Base-by-base conservation (phyloP, 2,329 filamentous ascomycete genomes). In the Blastomyces percursus region DNA sequence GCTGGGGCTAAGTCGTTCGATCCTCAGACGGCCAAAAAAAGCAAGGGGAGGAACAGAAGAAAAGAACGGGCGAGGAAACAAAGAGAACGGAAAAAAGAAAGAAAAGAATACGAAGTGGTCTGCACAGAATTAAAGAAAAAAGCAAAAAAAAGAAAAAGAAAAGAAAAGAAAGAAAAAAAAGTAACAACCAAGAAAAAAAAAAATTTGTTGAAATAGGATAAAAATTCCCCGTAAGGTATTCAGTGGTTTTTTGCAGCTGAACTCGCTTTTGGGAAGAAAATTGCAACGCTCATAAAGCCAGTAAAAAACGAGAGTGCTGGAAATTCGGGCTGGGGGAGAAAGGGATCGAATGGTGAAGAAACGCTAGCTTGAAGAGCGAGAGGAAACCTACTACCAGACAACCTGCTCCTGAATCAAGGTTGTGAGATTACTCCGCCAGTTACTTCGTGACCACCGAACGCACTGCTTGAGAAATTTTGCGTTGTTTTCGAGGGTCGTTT, bases 361-460 rank as follows among this genome's bases (percentile, higher is more conserved):
- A 27, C 40, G 58, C 40, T 60, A 60, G 42, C n/a, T 48, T 2
- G 44, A 51, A 16, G 40, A 6, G 48, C 7, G 27, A 35, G 51
- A 54, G 32, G 62, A 65, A 38, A 86, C 91, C 87, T 83, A 96
- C 92, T 78, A 86, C 86, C 89, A 91, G 71, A 96, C 90, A 71
- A 91, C 84, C 72, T 88, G 81, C 77, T 96, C 93, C 66, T 85
- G 84, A 67, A 93, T 83, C 71, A 96, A 82, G 75, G 91, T 96
- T 60, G 91, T 96, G 76, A 91, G 87, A 76, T 97, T 97, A 80
- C 91, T 96, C 72, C 93, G 84, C 93, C 93, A 97, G 77, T 97
- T 97, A 81, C 92, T 96, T 71, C 93, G 86, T 52, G 94, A 91
- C 93, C 93, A 97, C 57, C 93, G 85, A 56, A 93, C 85, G 76